These are phyloP conservation scores for Sechiopsis laciniata DNA, from an alignment of 306 rosid genomes.

Conservation along the genomic window DNA sequence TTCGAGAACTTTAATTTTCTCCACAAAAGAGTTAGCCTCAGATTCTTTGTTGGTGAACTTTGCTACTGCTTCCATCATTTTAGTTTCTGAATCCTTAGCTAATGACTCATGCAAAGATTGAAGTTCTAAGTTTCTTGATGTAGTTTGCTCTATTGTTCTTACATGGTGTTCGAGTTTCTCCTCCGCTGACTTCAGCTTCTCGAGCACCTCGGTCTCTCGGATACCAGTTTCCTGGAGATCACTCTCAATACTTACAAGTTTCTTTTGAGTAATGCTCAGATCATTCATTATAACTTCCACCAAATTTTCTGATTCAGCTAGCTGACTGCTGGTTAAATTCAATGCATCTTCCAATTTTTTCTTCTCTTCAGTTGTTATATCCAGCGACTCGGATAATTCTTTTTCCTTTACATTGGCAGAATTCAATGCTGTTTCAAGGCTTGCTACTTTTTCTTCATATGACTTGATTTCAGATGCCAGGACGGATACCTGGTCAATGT, in stretches of 20 bases:
- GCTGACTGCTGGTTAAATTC: slow-evolving; percentile 45
- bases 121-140: slow-evolving; percentile 59
- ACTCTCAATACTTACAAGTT: slow-evolving; percentile 48
- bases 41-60: slow-evolving; percentile 47
- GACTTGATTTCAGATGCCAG: slow-evolving; percentile 68
- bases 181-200: slow-evolving; percentile 59
- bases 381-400: slow-evolving; percentile 33
- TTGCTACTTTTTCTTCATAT: slow-evolving; percentile 48
- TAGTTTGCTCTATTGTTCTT: slow-evolving; percentile 42
- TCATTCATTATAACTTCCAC: slow-evolving; percentile 64
- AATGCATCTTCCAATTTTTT: slow-evolving; percentile 52
- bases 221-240: slow-evolving; percentile 52
- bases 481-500: slow-evolving; percentile 45
- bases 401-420: slow-evolving; percentile 52
- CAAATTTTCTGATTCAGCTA: slow-evolving; percentile 68
- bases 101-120: slow-evolving; percentile 60
- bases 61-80: slow-evolving; percentile 54
- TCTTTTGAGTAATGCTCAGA: slow-evolving; percentile 61
- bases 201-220: slow-evolving; percentile 52
- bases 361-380: slow-evolving; percentile 39
- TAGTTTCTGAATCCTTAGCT: slow-evolving; percentile 55
- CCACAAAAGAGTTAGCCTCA: slow-evolving; percentile 62
- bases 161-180: slow-evolving; percentile 50
- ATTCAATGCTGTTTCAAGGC: slow-evolving; percentile 56
- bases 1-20: slow-evolving; percentile 55